A percentile compares a stretch with the other conserved stretches of the same genome.
Conservation (phyloP, 345 rosid species). For the Aegle marmelos region DNA sequence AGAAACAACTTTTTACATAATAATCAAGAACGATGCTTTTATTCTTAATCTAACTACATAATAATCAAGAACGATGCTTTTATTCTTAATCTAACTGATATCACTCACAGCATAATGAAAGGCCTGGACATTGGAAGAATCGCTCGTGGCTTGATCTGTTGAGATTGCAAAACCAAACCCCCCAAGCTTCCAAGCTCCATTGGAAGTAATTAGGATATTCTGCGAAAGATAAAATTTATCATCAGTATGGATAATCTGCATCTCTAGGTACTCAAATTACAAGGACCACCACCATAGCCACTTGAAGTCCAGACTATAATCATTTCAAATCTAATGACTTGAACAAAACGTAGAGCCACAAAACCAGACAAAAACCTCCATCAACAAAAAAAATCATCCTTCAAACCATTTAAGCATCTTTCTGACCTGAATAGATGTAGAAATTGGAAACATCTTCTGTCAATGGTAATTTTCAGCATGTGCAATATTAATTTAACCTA, state of each 20-base stretch:
- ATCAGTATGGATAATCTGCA: not conserved
- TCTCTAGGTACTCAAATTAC: not conserved
- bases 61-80: not conserved
- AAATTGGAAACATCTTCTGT: not conserved
- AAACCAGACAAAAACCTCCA: not conserved
- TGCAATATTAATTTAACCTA: not conserved
- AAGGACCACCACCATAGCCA: not conserved
- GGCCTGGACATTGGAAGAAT: conserved; percentile 50
- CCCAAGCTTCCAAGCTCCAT: conserved; percentile 98
- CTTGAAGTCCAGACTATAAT: not conserved
- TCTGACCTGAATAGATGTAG: not conserved
- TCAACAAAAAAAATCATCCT: not conserved
- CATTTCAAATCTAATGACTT: not conserved
- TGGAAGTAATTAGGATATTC: conserved; percentile 84
- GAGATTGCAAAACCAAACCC: conserved; percentile 91
- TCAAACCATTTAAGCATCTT: not conserved
- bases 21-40: not conserved
- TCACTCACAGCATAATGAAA: conserved; percentile 88
- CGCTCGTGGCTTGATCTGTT: conserved; percentile 52
- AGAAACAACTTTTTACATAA: not conserved
- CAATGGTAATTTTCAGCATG: not conserved
- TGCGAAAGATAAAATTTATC: conserved; percentile 29
- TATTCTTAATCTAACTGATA: conserved; percentile 5
- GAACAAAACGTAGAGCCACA: not conserved
- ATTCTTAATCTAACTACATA: not conserved